A percentile compares a stretch with the other conserved stretches of the same genome.
Evolutionary conservation across 2,329 filamentous ascomycete genomes (phyloP).

Genomic region (Arthrobotrys megalospora): DNA sequence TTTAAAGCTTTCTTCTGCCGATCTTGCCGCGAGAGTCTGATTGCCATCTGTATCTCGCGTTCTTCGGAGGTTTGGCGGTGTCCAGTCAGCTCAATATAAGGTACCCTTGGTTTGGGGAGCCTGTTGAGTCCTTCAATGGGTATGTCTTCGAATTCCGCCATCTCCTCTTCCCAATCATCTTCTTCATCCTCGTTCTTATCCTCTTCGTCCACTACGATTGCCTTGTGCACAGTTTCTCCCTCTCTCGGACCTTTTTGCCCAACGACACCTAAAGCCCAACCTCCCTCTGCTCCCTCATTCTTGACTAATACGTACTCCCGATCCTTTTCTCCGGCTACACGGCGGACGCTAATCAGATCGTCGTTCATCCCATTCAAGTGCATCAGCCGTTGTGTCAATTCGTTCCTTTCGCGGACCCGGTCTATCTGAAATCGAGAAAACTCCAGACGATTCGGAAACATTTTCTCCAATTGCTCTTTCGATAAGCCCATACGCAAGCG

Average conservation of each 20-base stretch:
- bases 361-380: slow-evolving; percentile 90
- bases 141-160: slow-evolving; percentile 90
- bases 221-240: slow-evolving; percentile 77
- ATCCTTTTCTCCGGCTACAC: slow-evolving; percentile 86
- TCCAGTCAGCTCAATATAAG: slow-evolving; percentile 18
- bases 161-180: slow-evolving; percentile 78
- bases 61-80: slow-evolving; percentile 67
- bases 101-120: slow-evolving; percentile 75
- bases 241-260: slow-evolving; percentile 82
- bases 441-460: slow-evolving; percentile 98
- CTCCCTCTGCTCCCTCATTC: slow-evolving; percentile 93
- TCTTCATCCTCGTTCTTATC: slow-evolving; percentile 71
- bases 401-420: slow-evolving; percentile 90
- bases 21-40: slow-evolving; percentile 68
- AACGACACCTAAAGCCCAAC: slow-evolving; percentile 95
- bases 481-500: slow-evolving; percentile 94
- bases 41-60: slow-evolving; percentile 73
- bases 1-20: slow-evolving; percentile 62
- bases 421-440: slow-evolving; percentile 98
- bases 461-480: slow-evolving; percentile 93
- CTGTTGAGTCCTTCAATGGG: slow-evolving; percentile 91
- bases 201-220: slow-evolving; percentile 88
- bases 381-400: slow-evolving; percentile 95
- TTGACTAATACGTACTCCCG: slow-evolving; percentile 96
- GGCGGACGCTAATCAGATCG: slow-evolving; percentile 75